phyloP scores from a whole-genome alignment of 192 early-diverging fungal genomes.

The Obelidium mucronatum region DNA sequence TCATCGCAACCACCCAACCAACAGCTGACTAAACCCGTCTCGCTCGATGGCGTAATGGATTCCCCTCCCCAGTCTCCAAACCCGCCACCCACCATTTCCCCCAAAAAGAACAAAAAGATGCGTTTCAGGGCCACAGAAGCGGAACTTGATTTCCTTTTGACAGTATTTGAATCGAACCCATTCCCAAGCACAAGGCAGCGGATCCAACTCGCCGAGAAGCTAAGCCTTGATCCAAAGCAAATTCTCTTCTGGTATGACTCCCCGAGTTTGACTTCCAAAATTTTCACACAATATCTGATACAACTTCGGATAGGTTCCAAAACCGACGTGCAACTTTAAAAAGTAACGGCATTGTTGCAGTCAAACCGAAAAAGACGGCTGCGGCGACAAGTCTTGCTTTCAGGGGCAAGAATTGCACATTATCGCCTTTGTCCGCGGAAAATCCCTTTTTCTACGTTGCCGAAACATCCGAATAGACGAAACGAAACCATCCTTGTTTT shows the following conservation, averaged over 20 bases:
- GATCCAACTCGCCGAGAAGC: slow-evolving; percentile 9
- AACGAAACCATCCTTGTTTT: no score
- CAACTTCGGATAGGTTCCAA: slow-evolving; percentile 24
- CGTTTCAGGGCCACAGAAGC: slow-evolving; percentile 12
- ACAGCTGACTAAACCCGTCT: no score
- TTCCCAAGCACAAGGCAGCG: not conserved
- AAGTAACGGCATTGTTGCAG: slow-evolving; percentile 7
- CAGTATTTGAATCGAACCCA: slow-evolving; percentile 21
- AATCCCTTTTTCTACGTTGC: no score
- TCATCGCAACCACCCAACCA: no score
- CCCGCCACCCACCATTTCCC: no score
- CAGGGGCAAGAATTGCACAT: not conserved
- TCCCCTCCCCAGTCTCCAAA: no score
- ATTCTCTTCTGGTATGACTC: not conserved
- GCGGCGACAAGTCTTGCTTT: no score
- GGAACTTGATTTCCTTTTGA: slow-evolving; percentile 11
- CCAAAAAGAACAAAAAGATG: no score
- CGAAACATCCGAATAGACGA: no score
- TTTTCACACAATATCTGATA: no score
- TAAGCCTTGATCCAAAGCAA: slow-evolving; percentile 28
- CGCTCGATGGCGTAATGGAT: no score
- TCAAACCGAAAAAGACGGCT: slow-evolving; percentile 18
- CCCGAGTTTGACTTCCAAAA: not conserved
- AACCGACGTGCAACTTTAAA: slow-evolving; percentile 19
- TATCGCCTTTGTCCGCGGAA: no score